These are phyloP conservation scores for Gossypium mustelinum DNA, from an alignment of 345 rosid species.

Conservation along the genomic window DNA sequence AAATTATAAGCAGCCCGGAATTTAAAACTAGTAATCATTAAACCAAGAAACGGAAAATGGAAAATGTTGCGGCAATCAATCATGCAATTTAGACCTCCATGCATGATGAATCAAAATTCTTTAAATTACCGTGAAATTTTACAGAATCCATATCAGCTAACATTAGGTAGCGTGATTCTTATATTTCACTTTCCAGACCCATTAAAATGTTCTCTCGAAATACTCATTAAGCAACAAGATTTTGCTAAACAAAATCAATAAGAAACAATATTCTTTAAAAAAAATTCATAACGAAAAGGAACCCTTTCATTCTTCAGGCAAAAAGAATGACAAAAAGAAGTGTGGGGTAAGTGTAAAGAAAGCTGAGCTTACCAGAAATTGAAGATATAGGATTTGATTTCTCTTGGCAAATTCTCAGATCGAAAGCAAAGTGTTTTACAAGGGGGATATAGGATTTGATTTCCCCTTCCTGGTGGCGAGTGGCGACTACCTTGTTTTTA, in stretches of 20 bases:
- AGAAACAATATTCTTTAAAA: background rate
- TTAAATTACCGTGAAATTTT: background rate
- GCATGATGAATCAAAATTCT: background rate
- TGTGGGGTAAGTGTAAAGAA: background rate
- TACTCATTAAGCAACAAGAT: background rate
- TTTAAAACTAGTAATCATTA: background rate
- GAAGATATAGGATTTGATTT: background rate
- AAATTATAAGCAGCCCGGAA: background rate
- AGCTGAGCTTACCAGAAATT: background rate
- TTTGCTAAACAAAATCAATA: background rate
- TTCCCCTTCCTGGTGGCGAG: background rate
- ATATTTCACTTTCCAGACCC: background rate
- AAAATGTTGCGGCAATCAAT: background rate
- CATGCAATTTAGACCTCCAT: background rate
- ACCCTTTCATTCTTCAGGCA: background rate
- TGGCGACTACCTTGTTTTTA: background rate
- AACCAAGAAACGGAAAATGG: background rate
- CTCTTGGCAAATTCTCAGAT: background rate
- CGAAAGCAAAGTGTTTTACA: background rate
- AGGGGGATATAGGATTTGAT: background rate
- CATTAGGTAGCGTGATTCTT: background rate
- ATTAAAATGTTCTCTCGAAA: background rate
- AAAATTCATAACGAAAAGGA: background rate
- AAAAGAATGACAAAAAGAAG: background rate
- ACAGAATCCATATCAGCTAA: background rate